Percentiles rank a stretch among this genome's conserved stretches.
Conservation (phyloP, 352 stramenopile genomes). For the Globisporangium mamillatum region DNA sequence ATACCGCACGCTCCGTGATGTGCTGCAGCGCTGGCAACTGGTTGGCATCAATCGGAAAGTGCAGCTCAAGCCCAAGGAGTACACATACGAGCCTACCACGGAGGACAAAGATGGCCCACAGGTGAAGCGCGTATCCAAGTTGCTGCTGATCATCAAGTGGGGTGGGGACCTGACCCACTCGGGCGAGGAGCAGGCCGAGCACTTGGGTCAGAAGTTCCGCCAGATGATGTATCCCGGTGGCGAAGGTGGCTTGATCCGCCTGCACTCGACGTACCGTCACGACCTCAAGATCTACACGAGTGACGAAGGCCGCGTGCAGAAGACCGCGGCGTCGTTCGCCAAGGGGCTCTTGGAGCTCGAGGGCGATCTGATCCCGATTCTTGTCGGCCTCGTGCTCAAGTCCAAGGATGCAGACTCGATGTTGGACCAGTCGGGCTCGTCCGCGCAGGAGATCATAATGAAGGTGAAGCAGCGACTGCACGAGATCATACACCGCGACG, state of each 20-base stretch:
- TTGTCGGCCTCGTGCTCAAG: constrained; percentile 93
- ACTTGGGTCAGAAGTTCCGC: constrained; percentile 90
- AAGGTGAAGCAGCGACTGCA: constrained; percentile 86
- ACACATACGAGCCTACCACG: constrained; percentile 20
- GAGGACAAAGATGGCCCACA: constrained; percentile 9
- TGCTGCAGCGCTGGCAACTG: constrained; percentile 96
- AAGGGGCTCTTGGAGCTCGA: constrained; percentile 99
- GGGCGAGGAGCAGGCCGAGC: constrained; percentile 94
- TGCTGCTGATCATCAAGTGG: constrained; percentile 99
- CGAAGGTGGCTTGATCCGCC: constrained; percentile 94
- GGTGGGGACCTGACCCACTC: constrained; percentile 98
- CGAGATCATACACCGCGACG: constrained; percentile 81
- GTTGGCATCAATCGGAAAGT: constrained; percentile 98
- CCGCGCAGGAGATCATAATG: constrained; percentile 90
- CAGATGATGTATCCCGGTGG: constrained; percentile 90
- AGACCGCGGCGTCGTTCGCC: constrained; percentile 98
- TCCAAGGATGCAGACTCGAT: constrained; percentile 93
- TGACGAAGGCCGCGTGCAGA: constrained; percentile 99
- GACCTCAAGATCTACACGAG: constrained; percentile 99
- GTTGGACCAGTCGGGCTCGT: constrained; percentile 98
- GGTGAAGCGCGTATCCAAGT: constrained; percentile 66
- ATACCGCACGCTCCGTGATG: constrained; percentile 89
- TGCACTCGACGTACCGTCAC: constrained; percentile 99
- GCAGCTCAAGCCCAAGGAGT: constrained; percentile 88
- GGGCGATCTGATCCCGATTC: constrained; percentile 98